Evolutionary conservation across 2,329 filamentous ascomycete genomes (phyloP).

Genomic region (Pestalotiopsis sp.): DNA sequence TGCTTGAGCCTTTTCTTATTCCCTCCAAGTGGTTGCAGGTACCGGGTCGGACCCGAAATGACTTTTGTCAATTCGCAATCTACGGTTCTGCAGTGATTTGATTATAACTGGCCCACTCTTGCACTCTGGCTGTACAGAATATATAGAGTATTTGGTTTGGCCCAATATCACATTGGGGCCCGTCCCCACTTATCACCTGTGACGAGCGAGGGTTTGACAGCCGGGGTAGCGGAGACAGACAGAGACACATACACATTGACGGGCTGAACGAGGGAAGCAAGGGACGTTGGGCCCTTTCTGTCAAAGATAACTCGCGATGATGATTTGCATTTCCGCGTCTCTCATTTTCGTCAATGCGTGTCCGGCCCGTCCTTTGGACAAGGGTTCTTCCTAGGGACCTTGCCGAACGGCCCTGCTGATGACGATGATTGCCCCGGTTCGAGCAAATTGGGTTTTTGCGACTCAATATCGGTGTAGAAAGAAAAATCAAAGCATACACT

Average conservation of each 20-base stretch:
- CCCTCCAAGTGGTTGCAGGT: background rate
- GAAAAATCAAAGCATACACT: no score
- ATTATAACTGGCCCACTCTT: background rate
- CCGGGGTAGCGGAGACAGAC: conserved; percentile 5
- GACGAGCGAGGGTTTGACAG: conserved; percentile 10
- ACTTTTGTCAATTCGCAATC: background rate
- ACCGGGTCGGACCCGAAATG: background rate
- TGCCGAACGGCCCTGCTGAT: background rate
- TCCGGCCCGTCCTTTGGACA: conserved; percentile 1
- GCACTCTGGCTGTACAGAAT: background rate
- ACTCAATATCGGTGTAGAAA: background rate
- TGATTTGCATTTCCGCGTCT: conserved; percentile 23
- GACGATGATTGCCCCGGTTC: background rate
- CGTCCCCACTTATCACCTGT: conserved; percentile 15
- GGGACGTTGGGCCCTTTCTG: conserved; percentile 13
- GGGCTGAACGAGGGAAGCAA: background rate
- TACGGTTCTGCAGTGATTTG: background rate
- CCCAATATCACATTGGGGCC: conserved; percentile 10
- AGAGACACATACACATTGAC: background rate
- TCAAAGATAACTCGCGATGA: conserved; percentile 21
- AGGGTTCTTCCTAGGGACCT: background rate
- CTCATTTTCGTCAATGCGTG: conserved; percentile 2
- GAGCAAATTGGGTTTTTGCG: background rate
- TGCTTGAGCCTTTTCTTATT: background rate
- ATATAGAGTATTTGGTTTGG: background rate